A percentile compares a stretch with the other conserved stretches of the same genome.
These are phyloP conservation scores for Trebouxiophyceae sp. DNA, from an alignment of 163 green algal genomes.

Conservation along the genomic window DNA sequence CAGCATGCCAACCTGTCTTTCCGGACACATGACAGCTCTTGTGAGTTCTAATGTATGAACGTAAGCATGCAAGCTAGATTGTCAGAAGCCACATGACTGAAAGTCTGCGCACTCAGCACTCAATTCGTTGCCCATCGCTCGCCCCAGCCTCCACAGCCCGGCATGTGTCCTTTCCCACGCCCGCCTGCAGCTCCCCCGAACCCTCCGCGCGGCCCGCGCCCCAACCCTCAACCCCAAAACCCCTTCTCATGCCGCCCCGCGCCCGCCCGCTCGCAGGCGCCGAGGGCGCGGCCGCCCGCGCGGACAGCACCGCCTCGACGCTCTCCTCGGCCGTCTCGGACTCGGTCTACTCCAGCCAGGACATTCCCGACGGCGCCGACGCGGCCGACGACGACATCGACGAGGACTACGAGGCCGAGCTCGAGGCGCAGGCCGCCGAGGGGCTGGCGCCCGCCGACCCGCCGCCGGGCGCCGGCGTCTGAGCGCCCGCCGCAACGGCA, in stretches of 20 bases:
- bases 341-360: neutral
- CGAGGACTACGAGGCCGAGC: neutral
- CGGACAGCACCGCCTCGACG: neutral
- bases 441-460: too few species aligned
- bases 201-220: too few species aligned
- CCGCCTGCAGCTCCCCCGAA: too few species aligned
- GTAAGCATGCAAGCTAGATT: neutral
- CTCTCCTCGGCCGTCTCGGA: neutral
- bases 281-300: neutral
- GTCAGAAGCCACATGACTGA: too few species aligned
- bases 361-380: neutral
- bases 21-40: neutral
- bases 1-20: neutral
- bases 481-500: too few species aligned
- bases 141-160: too few species aligned
- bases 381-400: neutral
- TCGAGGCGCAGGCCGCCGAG: neutral
- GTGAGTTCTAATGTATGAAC: neutral
- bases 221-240: too few species aligned
- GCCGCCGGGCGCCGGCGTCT: too few species aligned
- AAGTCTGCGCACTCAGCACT: too few species aligned
- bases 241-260: neutral
- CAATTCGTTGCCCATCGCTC: too few species aligned
- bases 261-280: neutral
- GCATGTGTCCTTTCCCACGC: too few species aligned